Base-by-base conservation (phyloP, 1,139 yeast genomes). In the Petasospora rhodanensis region DNA sequence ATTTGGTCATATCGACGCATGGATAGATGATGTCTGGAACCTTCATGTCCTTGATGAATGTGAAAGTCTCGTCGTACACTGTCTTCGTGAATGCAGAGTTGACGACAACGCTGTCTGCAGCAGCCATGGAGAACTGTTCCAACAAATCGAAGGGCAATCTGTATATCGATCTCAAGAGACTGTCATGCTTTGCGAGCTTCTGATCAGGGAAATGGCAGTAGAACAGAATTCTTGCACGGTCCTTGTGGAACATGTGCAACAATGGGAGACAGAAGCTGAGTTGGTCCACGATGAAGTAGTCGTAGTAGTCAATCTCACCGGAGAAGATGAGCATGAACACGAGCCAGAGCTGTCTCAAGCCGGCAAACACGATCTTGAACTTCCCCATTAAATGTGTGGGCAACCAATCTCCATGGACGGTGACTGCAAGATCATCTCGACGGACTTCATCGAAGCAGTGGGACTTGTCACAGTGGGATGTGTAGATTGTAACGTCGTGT, bases 141-240 rank as follows among this genome's bases (percentile, higher is more conserved):
- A 83, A 61, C 29, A 64, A 50, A 58, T 91, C 95, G 57, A 91
- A 91, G 0, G 96, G 94, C 5, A 72, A 38, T 41, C 99, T 66
- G 58, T 91, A 91, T 1, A 83, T 35, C 38, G 62, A 63, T 47
- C 86, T 81, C 11, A 82, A 24, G 2, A 69, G 29, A 4, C 80
- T 66, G 1, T 68, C 62, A 31, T 80, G 78, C 17, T 67, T 65
- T 0, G 96, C 79, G 32, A 91, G 61, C 29, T 82, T 64, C 53
- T 84, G 84, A 58, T 91, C 99, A 0, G 99, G 98, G 58, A 91
- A 91, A 61, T 91, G 99, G 50, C 98, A 89, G 58, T 91, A 91
- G 55, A 91, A 91, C 32, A 91, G 58, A 5, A 84, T 68, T 35
- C 34, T 66, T 40, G 56, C 65, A 46, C 41, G 52, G 29, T 34